Evolutionary conservation across 2,329 filamentous ascomycete species (phyloP).

Genomic region (Gaeumannomyces sp.): DNA sequence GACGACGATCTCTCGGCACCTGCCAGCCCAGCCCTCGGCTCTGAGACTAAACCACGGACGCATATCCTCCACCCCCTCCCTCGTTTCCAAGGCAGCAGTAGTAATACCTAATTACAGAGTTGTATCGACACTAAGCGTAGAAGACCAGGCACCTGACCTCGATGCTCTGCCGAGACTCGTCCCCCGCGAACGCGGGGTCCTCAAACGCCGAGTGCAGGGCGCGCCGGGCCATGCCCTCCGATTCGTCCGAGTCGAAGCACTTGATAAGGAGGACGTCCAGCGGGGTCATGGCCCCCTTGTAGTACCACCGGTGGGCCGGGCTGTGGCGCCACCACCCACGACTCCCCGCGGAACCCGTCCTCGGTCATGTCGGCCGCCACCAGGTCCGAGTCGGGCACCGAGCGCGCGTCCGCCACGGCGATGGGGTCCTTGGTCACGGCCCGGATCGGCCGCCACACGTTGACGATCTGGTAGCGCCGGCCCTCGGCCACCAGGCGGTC

Average conservation of each 20-base stretch:
- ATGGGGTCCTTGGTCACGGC: slow-evolving; percentile 38
- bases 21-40: not conserved
- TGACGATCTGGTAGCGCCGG: slow-evolving; percentile 17
- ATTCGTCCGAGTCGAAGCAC: slow-evolving; percentile 39
- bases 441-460: slow-evolving; percentile 40
- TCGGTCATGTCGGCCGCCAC: slow-evolving; percentile 29
- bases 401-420: slow-evolving; percentile 31
- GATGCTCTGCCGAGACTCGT: slow-evolving; percentile 44
- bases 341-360: slow-evolving; percentile 26
- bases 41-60: not conserved
- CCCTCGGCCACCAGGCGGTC: slow-evolving; percentile 13
- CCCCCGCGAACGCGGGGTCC: slow-evolving; percentile 31
- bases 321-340: slow-evolving; percentile 31
- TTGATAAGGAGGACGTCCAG: slow-evolving; percentile 51
- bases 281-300: slow-evolving; percentile 40
- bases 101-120: not conserved
- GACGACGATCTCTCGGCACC: not conserved
- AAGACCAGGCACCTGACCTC: slow-evolving; percentile 49
- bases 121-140: slow-evolving; percentile 18
- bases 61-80: slow-evolving; percentile 1
- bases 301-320: slow-evolving; percentile 42
- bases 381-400: slow-evolving; percentile 33
- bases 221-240: slow-evolving; percentile 36
- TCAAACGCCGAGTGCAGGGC: slow-evolving; percentile 50
- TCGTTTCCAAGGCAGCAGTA: not conserved